Evolutionary conservation across 2,329 filamentous ascomycete species (phyloP).

Genomic region (Phialemonium atrogriseum): DNA sequence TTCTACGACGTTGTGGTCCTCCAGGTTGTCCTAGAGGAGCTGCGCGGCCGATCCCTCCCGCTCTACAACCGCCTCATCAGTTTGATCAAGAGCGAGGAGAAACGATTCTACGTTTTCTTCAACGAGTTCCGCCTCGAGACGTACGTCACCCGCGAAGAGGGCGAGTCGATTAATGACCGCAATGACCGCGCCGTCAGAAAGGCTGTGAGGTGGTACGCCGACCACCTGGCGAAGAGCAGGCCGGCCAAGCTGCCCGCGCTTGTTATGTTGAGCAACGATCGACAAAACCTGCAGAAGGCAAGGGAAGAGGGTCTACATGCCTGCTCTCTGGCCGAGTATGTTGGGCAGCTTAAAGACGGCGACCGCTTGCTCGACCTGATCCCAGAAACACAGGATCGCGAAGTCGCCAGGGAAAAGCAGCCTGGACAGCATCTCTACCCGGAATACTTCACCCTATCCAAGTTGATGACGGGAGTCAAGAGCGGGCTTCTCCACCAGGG

Average conservation of each 20-base stretch:
- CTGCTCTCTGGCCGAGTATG: slow-evolving; percentile 65
- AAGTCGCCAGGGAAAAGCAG: slow-evolving; percentile 55
- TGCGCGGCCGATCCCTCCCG: slow-evolving; percentile 86
- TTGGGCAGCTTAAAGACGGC: slow-evolving; percentile 73
- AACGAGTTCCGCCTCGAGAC: slow-evolving; percentile 96
- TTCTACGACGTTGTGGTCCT: slow-evolving; percentile 97
- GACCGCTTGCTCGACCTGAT: slow-evolving; percentile 91
- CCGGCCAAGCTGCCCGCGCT: slow-evolving; percentile 58
- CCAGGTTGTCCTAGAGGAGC: slow-evolving; percentile 92
- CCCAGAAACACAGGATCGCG: slow-evolving; percentile 64
- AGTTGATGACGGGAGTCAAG: slow-evolving; percentile 90
- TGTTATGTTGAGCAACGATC: slow-evolving; percentile 92
- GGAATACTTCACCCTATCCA: slow-evolving; percentile 83
- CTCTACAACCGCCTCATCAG: slow-evolving; percentile 90
- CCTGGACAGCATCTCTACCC: slow-evolving; percentile 68
- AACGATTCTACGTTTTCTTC: slow-evolving; percentile 98
- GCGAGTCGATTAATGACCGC: slow-evolving; percentile 90
- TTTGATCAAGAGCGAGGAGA: slow-evolving; percentile 90
- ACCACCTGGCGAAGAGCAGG: slow-evolving; percentile 65
- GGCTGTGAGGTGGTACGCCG: slow-evolving; percentile 82
- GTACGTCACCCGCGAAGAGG: slow-evolving; percentile 62
- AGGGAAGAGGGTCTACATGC: slow-evolving; percentile 66
- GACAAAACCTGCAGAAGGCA: slow-evolving; percentile 76
- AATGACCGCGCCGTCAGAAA: slow-evolving; percentile 87
- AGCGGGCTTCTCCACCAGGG: slow-evolving; percentile 86